Percentiles rank a stretch among this genome's conserved stretches.
Evolutionary conservation across 2,329 filamentous ascomycete genomes (phyloP).

Genomic region (Calonectria multiphialidica): DNA sequence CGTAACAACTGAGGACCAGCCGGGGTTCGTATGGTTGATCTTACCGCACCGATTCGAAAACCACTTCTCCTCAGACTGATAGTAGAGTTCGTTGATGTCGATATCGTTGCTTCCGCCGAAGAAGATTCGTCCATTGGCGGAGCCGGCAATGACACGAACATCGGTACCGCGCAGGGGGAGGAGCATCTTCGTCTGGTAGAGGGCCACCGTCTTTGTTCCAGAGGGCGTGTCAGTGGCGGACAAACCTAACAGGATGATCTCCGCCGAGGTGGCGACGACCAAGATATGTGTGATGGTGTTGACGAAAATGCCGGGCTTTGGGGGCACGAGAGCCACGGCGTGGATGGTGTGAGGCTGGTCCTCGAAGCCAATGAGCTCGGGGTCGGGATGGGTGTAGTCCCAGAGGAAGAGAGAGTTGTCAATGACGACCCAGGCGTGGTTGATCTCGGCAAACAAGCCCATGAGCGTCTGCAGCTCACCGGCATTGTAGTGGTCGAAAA

Average conservation of each 20-base stretch:
- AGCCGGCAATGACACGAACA: conserved; percentile 83
- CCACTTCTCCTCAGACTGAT: conserved; percentile 98
- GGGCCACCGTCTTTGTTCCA: conserved; percentile 78
- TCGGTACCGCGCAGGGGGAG: conserved; percentile 81
- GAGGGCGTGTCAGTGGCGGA: conserved; percentile 73
- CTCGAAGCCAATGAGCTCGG: conserved; percentile 92
- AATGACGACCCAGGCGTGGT: conserved; percentile 95
- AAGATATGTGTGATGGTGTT: conserved; percentile 87
- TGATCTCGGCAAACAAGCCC: conserved; percentile 94
- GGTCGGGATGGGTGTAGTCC: conserved; percentile 96
- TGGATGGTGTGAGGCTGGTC: conserved; percentile 90
- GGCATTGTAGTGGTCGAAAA: conserved; percentile 92
- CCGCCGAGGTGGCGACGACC: conserved; percentile 86
- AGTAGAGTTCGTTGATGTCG: conserved; percentile 93
- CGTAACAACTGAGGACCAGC: conserved; percentile 74
- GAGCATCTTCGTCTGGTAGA: conserved; percentile 92
- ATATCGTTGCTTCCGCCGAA: conserved; percentile 85
- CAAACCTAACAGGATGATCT: conserved; percentile 92
- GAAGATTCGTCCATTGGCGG: conserved; percentile 91
- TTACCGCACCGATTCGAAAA: conserved; percentile 90
- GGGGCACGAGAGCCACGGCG: conserved; percentile 87
- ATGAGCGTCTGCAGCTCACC: conserved; percentile 91
- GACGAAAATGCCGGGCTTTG: conserved; percentile 89
- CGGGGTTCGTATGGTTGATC: conserved; percentile 86
- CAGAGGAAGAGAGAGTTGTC: conserved; percentile 97